Evolutionary conservation across 345 rosid genomes (phyloP).

Genomic region (Linum lewisii): DNA sequence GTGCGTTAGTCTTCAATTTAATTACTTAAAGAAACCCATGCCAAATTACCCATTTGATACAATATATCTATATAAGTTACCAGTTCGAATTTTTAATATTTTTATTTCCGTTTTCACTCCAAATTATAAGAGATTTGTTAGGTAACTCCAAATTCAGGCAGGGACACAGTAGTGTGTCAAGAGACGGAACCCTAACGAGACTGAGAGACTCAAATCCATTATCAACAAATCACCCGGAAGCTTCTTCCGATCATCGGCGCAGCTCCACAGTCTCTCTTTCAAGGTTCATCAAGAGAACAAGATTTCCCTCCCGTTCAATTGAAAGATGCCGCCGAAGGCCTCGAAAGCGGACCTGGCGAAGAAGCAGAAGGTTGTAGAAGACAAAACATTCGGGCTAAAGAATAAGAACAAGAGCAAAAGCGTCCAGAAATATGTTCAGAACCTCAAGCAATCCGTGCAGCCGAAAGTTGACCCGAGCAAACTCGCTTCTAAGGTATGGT

Average conservation of each 20-base stretch:
- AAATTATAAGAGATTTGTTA: no score
- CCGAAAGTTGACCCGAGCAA: constrained; percentile 63
- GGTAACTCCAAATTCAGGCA: neutral
- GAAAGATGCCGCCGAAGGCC: constrained; percentile 79
- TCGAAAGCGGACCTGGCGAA: constrained; percentile 78
- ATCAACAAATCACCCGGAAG: neutral
- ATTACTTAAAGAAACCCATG: no score
- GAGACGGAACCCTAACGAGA: neutral
- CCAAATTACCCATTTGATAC: no score
- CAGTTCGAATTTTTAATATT: no score
- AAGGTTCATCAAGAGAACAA: neutral
- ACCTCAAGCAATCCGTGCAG: constrained; percentile 68
- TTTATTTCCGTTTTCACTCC: no score
- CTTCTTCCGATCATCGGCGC: neutral
- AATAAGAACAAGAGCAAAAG: constrained; percentile 93
- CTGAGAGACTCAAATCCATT: neutral
- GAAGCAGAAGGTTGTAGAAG: constrained; percentile 91
- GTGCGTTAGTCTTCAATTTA: no score
- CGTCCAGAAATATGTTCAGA: constrained; percentile 89
- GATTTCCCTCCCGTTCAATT: constrained; percentile 6
- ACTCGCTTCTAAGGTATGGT: constrained; percentile 60
- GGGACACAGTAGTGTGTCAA: neutral
- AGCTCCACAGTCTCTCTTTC: neutral
- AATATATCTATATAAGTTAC: no score
- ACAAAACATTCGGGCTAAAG: constrained; percentile 87